Evolutionary conservation across 257 asterid species (phyloP), one percentile per base, ranked within the genome.

Genomic region (Leonotis leonurus): DNA sequence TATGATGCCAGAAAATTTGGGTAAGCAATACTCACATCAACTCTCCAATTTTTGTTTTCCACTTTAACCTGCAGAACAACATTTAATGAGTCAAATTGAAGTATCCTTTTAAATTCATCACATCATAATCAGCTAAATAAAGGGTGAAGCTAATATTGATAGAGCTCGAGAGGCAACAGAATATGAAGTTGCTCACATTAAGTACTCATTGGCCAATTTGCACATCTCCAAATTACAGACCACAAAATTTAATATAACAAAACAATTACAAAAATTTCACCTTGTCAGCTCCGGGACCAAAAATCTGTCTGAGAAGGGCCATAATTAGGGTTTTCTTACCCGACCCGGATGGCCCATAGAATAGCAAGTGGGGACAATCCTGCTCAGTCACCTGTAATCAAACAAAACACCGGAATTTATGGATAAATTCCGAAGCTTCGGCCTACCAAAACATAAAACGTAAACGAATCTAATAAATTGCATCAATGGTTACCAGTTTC

Each of bases 321-420:
- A 89, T 89, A 14, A 89, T 83, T 70, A 89, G 95, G 85, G 99
- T 92, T 80, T 92, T 92, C 73, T 92, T 92, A 44, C 99, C 99
- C 48, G 99, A 79, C 59, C 99, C 97, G 7, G 96, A 76, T 9
- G 99, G 99, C 39, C 97, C 99, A 40, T 89, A 87, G 82, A 92
- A 92, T 44, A 89, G 88, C 63, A 92, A 73, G 79, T 89, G 99
- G 29, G 99, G 96, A 33, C 99, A 92, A 83, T 92, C 97, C 73
- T 87, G 95, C 81, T 87, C 95, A 13, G 87, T 72, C 51, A 87
- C 97, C 95, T 92, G 64, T 5, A 72, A 76, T 32, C 24, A 67
- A 69, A 37, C 65, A 30, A 58, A 33, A 51, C 11, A n/a, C 11
- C 0, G 5, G 9, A 55, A 58, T 22, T 7, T 26, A 56, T n/a